A percentile compares a stretch with the other conserved stretches of the same genome.
Conservation (phyloP, 345 rosid genomes). For the Cardamine chenopodiifolia region DNA sequence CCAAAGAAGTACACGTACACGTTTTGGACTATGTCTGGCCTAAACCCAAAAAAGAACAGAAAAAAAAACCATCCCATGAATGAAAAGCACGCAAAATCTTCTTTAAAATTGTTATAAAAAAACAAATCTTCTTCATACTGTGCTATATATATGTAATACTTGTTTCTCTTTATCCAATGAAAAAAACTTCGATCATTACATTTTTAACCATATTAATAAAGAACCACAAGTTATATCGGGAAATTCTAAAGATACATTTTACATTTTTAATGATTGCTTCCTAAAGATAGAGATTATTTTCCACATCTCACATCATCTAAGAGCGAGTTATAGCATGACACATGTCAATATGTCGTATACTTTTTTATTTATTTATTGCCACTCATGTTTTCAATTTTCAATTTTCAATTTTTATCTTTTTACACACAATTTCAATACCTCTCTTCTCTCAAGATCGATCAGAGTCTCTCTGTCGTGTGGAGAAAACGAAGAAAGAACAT, state of each 20-base stretch:
- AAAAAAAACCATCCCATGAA: neutral
- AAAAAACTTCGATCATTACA: no score
- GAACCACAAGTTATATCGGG: no score
- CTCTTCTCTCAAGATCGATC: constrained; percentile 31
- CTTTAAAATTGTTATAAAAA: no score
- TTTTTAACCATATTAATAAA: no score
- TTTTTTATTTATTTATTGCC: neutral
- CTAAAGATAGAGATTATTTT: constrained; percentile 21
- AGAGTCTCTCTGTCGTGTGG: constrained; percentile 26
- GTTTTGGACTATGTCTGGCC: neutral
- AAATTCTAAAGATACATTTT: neutral
- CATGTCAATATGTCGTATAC: neutral
- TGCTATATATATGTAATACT: neutral
- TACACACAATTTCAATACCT: constrained; percentile 5
- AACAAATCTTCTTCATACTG: neutral
- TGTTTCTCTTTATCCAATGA: no score
- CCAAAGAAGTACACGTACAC: neutral
- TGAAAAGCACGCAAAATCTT: neutral
- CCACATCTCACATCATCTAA: constrained; percentile 9
- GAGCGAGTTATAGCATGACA: constrained; percentile 18
- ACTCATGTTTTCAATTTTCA: neutral
- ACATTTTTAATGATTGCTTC: constrained; percentile 18
- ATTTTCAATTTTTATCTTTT: constrained; percentile 32
- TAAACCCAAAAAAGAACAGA: neutral
- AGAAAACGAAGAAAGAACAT: constrained; percentile 29